phyloP scores from a whole-genome alignment of 768 basidiomycete species.

The Trametes villosa region DNA sequence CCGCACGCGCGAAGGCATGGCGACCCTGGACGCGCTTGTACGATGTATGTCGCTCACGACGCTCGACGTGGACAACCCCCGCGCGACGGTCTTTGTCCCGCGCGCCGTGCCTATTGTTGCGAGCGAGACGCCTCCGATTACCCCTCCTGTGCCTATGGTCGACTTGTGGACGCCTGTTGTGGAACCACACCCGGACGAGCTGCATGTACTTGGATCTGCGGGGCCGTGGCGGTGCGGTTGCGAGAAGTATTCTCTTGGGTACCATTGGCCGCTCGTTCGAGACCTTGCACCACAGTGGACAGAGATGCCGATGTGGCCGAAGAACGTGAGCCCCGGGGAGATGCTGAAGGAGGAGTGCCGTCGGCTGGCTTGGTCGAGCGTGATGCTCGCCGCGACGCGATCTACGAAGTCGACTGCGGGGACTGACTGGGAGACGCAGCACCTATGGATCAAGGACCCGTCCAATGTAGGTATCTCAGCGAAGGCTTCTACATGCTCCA shows the following conservation, averaged over 20 bases:
- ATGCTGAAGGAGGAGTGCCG: conserved; percentile 72
- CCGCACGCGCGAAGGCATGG: conserved; percentile 57
- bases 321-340: conserved; percentile 49
- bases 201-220: background rate
- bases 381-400: conserved; percentile 66
- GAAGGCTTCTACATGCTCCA: background rate
- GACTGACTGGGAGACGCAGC: conserved; percentile 16
- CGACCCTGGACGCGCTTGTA: conserved; percentile 71
- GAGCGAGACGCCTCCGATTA: conserved; percentile 1
- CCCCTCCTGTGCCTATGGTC: background rate
- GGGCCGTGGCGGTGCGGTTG: conserved; percentile 2
- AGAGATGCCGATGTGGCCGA: conserved; percentile 64
- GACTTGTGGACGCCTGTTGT: background rate
- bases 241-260: conserved; percentile 50
- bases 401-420: conserved; percentile 58
- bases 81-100: conserved; percentile 22
- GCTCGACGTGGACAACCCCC: conserved; percentile 50
- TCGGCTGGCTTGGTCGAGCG: conserved; percentile 71
- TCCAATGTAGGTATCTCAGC: background rate
- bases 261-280: conserved; percentile 49
- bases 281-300: conserved; percentile 66
- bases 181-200: background rate
- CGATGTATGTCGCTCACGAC: conserved; percentile 57
- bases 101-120: conserved; percentile 4
- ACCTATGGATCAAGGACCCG: conserved; percentile 12